Conservation (phyloP, 208 protist genomes). For the Trypanosoma lewisi region DNA sequence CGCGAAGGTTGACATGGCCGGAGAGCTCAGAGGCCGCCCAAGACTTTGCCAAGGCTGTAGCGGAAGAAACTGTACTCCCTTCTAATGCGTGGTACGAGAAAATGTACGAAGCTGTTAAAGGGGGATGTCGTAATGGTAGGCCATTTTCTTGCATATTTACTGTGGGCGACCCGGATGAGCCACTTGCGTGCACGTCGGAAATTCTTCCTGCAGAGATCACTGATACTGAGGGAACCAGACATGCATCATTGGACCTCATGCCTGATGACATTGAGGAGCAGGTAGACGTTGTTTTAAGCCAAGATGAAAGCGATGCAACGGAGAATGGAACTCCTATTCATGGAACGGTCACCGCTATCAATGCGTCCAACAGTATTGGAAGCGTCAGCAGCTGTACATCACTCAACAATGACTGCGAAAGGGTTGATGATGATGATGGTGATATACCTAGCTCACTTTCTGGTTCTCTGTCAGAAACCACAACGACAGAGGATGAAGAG, state of each 20-base stretch:
- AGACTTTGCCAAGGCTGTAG: constrained; percentile 11
- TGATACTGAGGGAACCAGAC: not conserved
- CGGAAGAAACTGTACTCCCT: constrained; percentile 7
- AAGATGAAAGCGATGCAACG: not conserved
- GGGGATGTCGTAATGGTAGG: not conserved
- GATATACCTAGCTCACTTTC: not conserved
- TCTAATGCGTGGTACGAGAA: constrained; percentile 20
- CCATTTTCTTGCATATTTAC: constrained; percentile 14
- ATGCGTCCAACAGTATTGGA: not conserved
- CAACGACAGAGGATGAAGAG: not conserved
- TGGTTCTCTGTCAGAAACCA: not conserved
- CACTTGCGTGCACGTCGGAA: not conserved
- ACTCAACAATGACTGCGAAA: not conserved
- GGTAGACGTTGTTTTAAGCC: not conserved
- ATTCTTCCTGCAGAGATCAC: not conserved
- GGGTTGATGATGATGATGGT: no score
- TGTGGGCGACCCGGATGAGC: not conserved
- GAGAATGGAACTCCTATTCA: not conserved
- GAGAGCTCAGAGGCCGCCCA: constrained; percentile 11
- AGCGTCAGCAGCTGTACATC: constrained; percentile 1
- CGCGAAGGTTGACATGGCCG: not conserved
- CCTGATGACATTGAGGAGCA: not conserved
- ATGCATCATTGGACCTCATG: not conserved
- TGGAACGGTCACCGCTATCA: not conserved
- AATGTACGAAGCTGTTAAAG: constrained; percentile 1